Evolutionary conservation across 116 monocot species (phyloP).

Genomic region (Thalassia testudinum): DNA sequence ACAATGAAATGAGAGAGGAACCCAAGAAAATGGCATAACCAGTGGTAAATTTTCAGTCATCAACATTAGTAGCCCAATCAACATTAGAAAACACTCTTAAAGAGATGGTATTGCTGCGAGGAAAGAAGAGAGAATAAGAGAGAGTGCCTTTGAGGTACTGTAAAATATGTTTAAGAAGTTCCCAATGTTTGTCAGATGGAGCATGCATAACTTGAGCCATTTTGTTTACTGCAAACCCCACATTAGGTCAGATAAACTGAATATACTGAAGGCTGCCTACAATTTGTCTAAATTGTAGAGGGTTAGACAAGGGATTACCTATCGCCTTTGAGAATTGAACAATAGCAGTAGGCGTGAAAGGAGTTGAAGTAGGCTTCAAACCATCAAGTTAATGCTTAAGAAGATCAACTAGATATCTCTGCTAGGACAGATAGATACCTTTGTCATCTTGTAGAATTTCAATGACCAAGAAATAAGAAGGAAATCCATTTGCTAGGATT

Average conservation of each 20-base stretch:
- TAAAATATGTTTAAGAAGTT: background rate
- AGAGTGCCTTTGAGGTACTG: background rate
- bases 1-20: background rate
- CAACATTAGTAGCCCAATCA: background rate
- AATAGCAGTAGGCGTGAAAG: background rate
- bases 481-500: background rate
- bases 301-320: background rate
- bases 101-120: no score
- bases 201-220: background rate
- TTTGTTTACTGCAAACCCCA: background rate
- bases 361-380: background rate
- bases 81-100: background rate
- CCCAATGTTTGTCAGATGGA: background rate
- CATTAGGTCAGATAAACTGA: background rate
- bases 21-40: background rate
- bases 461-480: background rate
- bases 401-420: background rate
- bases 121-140: background rate
- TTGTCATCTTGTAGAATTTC: background rate
- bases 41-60: background rate
- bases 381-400: background rate
- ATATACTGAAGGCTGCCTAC: slow-evolving; percentile 1
- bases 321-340: background rate
- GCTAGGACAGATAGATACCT: background rate
- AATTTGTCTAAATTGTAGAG: background rate